phyloP scores from a whole-genome alignment of 176 grass and related monocot species.

The Carex cristatella region DNA sequence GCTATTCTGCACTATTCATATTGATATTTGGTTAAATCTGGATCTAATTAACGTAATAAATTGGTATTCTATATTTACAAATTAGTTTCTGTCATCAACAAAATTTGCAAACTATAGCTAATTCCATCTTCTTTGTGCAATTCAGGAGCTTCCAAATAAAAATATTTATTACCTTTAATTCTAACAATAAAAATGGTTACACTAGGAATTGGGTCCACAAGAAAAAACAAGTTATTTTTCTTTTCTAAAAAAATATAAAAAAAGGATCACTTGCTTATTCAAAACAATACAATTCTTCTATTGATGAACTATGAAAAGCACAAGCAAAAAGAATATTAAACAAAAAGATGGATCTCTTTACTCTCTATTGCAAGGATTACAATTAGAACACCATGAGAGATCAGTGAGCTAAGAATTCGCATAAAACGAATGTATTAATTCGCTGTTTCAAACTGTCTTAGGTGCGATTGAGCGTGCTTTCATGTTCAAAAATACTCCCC shows the following conservation, averaged over 20 bases:
- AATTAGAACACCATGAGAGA: slow-evolving; percentile 11
- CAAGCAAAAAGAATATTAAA: slow-evolving; percentile 11
- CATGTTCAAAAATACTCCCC: slow-evolving; percentile 76
- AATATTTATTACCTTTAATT: no score
- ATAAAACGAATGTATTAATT: not conserved
- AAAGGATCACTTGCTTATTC: not conserved
- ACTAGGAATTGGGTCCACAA: not conserved
- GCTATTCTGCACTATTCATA: no score
- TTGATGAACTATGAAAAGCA: not conserved
- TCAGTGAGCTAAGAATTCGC: not conserved
- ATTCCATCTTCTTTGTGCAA: no score
- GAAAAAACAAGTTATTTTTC: not conserved
- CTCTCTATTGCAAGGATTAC: slow-evolving; percentile 11
- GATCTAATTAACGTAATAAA: no score
- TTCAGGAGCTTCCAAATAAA: no score
- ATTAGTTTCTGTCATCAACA: not conserved
- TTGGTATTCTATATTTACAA: not conserved
- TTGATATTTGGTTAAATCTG: no score
- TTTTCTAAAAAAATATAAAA: not conserved
- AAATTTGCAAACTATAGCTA: not conserved
- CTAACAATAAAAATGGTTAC: not conserved
- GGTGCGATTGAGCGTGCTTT: slow-evolving; percentile 64
- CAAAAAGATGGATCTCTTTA: not conserved
- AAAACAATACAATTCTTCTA: slow-evolving; percentile 6
- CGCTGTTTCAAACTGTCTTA: slow-evolving; percentile 44